phyloP scores from a whole-genome alignment of 78 protist species.

The Dictyostelium firmibasis region DNA sequence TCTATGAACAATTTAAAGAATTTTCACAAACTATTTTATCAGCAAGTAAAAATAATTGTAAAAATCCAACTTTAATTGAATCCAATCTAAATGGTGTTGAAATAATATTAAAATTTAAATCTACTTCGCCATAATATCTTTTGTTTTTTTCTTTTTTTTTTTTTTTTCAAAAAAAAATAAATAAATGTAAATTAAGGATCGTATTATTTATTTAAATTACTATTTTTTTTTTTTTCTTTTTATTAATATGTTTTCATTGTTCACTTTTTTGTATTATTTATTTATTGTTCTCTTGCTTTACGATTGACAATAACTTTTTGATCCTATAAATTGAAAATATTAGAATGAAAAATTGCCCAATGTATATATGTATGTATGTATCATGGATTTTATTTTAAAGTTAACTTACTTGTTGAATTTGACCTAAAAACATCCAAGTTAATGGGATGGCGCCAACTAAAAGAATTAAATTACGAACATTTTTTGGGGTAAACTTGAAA shows the following conservation, averaged over 20 bases:
- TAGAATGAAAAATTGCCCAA: background rate
- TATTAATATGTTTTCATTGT: background rate
- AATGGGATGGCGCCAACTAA: conserved; percentile 31
- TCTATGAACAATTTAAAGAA: background rate
- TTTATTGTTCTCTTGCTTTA: background rate
- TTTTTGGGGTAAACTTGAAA: conserved; percentile 49
- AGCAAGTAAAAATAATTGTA: background rate
- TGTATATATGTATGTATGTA: background rate
- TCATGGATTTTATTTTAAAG: too few relatives aligned
- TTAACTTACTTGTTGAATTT: conserved; percentile 1
- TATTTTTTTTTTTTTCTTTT: background rate
- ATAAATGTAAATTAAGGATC: background rate
- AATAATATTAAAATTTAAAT: background rate
- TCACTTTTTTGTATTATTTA: background rate
- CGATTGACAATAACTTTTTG: conserved; percentile 16
- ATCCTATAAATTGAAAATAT: background rate
- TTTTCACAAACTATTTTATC: background rate
- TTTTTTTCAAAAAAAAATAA: background rate
- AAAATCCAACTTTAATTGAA: background rate
- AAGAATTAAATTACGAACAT: background rate
- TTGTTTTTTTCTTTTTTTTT: background rate
- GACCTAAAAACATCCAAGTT: conserved; percentile 20
- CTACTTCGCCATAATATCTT: background rate
- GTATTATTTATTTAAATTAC: background rate
- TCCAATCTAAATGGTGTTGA: background rate